A percentile compares a stretch with the other conserved stretches of the same genome.
Conservation (phyloP, 768 basidiomycete species). For the Termitomyces titanicus region DNA sequence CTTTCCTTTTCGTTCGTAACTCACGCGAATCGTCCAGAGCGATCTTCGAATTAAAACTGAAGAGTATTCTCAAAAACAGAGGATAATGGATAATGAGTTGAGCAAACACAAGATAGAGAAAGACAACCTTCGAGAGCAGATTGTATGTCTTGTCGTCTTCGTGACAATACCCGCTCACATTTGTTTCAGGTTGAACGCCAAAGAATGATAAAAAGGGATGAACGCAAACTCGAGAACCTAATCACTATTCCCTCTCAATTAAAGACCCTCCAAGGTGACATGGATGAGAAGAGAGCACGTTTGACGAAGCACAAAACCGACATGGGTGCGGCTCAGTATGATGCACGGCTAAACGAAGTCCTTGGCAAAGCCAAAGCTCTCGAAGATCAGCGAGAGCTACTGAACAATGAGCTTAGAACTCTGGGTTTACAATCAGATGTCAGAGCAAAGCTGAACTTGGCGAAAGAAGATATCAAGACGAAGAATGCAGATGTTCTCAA, state of each 20-base stretch:
- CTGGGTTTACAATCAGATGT: conserved; percentile 78
- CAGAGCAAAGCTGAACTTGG: conserved; percentile 75
- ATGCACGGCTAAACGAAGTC: conserved; percentile 58
- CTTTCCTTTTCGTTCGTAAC: not conserved
- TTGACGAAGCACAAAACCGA: conserved; percentile 58
- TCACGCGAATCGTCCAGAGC: conserved; percentile 27
- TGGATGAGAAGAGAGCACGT: conserved; percentile 64
- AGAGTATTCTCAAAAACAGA: conserved; percentile 61
- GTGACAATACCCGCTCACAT: not conserved
- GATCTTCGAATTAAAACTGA: conserved; percentile 55
- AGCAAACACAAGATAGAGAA: conserved; percentile 54
- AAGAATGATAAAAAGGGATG: conserved; percentile 44
- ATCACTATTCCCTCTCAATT: conserved; percentile 53
- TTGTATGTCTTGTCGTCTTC: conserved; percentile 37
- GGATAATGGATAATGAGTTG: conserved; percentile 52
- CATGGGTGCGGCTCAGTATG: conserved; percentile 58
- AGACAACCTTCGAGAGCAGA: conserved; percentile 48
- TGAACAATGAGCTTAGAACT: conserved; percentile 67
- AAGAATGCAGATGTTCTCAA: conserved; percentile 66
- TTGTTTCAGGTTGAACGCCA: conserved; percentile 47
- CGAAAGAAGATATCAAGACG: conserved; percentile 60
- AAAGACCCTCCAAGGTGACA: conserved; percentile 51
- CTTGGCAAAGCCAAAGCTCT: conserved; percentile 48
- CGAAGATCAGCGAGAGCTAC: conserved; percentile 65
- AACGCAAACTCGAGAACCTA: conserved; percentile 53